These are phyloP conservation scores for Magnaporthiopsis incrustans DNA, from an alignment of 2,329 filamentous ascomycete species.

Conservation along the genomic window DNA sequence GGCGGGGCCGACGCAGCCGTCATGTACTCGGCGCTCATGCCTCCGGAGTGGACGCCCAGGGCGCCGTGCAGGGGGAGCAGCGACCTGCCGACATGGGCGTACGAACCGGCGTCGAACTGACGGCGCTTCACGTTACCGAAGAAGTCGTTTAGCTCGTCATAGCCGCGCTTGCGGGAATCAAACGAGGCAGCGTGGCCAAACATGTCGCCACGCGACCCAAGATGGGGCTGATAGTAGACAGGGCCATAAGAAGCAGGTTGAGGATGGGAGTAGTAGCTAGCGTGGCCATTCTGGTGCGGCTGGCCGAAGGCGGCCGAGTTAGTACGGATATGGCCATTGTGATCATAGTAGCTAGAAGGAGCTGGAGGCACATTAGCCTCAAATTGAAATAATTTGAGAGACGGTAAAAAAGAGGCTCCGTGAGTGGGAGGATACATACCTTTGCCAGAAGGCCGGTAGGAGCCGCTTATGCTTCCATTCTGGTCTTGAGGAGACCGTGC, in stretches of 20 bases:
- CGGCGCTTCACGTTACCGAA: constrained; percentile 88
- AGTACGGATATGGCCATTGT: constrained; percentile 55
- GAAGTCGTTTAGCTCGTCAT: constrained; percentile 86
- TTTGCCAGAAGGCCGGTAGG: constrained; percentile 47
- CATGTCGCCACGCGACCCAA: constrained; percentile 51
- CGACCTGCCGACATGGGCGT: constrained; percentile 82
- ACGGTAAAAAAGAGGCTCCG: constrained; percentile 12
- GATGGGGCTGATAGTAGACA: constrained; percentile 67
- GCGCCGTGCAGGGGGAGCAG: constrained; percentile 73
- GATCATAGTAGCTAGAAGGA: constrained; percentile 55
- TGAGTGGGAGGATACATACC: constrained; percentile 29
- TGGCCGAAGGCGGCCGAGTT: constrained; percentile 43
- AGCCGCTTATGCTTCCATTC: constrained; percentile 37
- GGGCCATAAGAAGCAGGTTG: constrained; percentile 53
- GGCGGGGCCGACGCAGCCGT: constrained; percentile 18
- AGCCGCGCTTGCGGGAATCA: constrained; percentile 75
- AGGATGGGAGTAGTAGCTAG: constrained; percentile 54
- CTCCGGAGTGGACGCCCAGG: constrained; percentile 51
- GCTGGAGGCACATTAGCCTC: constrained; percentile 39
- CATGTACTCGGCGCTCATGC: constrained; percentile 50
- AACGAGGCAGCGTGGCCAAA: constrained; percentile 36
- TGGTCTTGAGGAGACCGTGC: constrained; percentile 44
- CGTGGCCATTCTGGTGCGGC: constrained; percentile 47
- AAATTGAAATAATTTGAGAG: constrained; percentile 13
- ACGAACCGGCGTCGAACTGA: constrained; percentile 82